Conservation (phyloP, 768 basidiomycete species). For the Asterophora parasitica region DNA sequence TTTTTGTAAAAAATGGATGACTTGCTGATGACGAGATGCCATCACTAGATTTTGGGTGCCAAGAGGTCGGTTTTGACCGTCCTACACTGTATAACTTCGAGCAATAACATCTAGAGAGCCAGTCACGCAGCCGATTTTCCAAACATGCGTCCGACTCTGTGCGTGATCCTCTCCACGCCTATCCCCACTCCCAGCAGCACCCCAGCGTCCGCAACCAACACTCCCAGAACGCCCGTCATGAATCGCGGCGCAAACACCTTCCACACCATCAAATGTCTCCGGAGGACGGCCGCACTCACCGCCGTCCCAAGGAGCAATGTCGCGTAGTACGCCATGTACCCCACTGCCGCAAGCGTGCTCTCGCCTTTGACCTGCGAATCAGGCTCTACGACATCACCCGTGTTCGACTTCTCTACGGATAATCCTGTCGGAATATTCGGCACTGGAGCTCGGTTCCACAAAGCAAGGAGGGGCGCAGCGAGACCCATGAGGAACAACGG, state of each 20-base stretch:
- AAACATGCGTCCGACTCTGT: conserved; percentile 24
- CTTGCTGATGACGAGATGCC: too few species aligned
- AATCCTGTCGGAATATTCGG: conserved; percentile 12
- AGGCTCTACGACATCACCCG: conserved; percentile 12
- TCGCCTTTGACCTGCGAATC: conserved; percentile 33
- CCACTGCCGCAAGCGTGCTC: conserved; percentile 51
- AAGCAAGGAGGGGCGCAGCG: conserved; percentile 63
- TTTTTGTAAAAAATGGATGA: too few species aligned
- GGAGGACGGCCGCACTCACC: conserved; percentile 64
- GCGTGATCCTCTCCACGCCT: conserved; percentile 44
- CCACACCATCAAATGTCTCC: conserved; percentile 96
- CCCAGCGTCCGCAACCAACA: conserved; percentile 69
- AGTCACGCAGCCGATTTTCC: conserved; percentile 1
- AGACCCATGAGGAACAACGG: conserved; percentile 62
- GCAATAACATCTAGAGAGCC: not conserved
- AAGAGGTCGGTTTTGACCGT: too few species aligned
- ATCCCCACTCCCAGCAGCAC: conserved; percentile 58
- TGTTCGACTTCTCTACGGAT: not conserved
- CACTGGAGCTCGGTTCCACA: conserved; percentile 81
- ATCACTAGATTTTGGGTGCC: too few species aligned
- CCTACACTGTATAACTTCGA: too few species aligned
- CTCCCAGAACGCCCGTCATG: conserved; percentile 65
- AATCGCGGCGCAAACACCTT: conserved; percentile 97
- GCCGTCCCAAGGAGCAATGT: conserved; percentile 65
- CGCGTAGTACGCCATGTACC: conserved; percentile 67